Base-by-base conservation (phyloP, 1,284 basidiomycete species). In the Leccinum olivaceoglutinosum region DNA sequence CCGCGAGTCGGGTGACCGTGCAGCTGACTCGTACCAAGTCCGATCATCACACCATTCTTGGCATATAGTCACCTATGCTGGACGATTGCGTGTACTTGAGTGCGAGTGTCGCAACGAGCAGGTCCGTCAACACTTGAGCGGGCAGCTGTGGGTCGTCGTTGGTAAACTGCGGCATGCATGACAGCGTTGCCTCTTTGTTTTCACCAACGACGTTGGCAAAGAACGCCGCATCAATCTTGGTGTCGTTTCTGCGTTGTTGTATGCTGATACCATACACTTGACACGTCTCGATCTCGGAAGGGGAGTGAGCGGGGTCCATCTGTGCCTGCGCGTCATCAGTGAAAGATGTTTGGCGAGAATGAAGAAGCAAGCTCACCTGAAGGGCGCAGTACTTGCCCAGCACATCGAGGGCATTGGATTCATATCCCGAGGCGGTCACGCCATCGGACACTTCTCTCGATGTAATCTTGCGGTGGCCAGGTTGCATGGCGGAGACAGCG, bases 41-140 rank as follows among this genome's bases (percentile, higher is more conserved):
- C 97, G 71, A 99, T 87, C 74, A 98, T 91, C 41, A 94, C 88
- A 41, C 96, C 97, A 74, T 89, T 90, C 71, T 91, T 90, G 2
- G 96, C 94, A 77, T 98, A 99, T 60, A 96, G 25, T 29, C 25
- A 29, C 25, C 93, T 61, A 99, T 97, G 68, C 93, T 96, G 85
- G 99, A 99, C 65, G 96, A 98, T 77, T 99, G 97, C 0, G 96
- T 99, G 82, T 98, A 99, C 78, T 99, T 99, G 73, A 99, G 85
- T 1, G 96, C 92, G 41, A 98, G 89, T 3, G 96, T 98, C 18
- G 97, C 97, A 62, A 97, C 92, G 68, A 95, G 93, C 63, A 98
- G 81, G 75, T 97, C 95, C 32, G 85, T 92, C 62, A 92, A 72
- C 5, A 93, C 94, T 60, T 83, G 78, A 34, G 80, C 71, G 16